A percentile compares a stretch with the other conserved stretches of the same genome.
phyloP scores from a whole-genome alignment of 768 basidiomycete species.

The Lactarius tabidus region DNA sequence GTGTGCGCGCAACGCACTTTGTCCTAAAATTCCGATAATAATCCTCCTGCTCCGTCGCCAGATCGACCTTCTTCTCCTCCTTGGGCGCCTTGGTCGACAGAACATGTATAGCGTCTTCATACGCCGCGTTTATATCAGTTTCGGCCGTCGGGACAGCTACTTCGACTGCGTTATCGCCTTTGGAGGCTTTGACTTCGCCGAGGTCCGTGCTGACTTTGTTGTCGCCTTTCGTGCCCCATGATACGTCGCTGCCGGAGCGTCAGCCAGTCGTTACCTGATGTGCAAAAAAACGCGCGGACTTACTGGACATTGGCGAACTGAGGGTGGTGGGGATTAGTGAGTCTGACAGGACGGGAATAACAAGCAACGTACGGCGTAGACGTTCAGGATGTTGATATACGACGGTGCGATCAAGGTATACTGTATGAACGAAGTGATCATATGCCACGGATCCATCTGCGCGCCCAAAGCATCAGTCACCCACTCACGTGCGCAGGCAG shows the following conservation, averaged over 20 bases:
- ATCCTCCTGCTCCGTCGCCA: conserved; percentile 68
- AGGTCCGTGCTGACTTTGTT: conserved; percentile 83
- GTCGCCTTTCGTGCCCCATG: conserved; percentile 95
- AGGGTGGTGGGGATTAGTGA: neutral
- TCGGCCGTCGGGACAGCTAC: conserved; percentile 82
- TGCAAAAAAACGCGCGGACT: conserved; percentile 18
- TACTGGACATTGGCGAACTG: conserved; percentile 81
- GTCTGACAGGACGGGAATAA: conserved; percentile 3
- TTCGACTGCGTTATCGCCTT: conserved; percentile 79
- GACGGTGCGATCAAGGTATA: conserved; percentile 90
- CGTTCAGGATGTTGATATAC: conserved; percentile 90
- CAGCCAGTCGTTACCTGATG: neutral
- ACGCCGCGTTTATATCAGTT: conserved; percentile 84
- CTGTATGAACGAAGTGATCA: conserved; percentile 95
- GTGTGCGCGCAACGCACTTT: conserved; percentile 53
- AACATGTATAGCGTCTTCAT: conserved; percentile 87
- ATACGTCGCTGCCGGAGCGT: conserved; percentile 57
- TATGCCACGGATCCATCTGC: conserved; percentile 96
- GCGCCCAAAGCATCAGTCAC: neutral
- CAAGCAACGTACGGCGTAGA: conserved; percentile 59
- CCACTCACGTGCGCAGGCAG: neutral
- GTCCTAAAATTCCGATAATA: conserved; percentile 89
- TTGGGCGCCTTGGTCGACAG: conserved; percentile 76
- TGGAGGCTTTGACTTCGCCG: conserved; percentile 66
- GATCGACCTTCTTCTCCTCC: conserved; percentile 58